A percentile compares a stretch with the other conserved stretches of the same genome.
Evolutionary conservation across 306 rosid genomes (phyloP).

Genomic region (Trifolium subterraneum): DNA sequence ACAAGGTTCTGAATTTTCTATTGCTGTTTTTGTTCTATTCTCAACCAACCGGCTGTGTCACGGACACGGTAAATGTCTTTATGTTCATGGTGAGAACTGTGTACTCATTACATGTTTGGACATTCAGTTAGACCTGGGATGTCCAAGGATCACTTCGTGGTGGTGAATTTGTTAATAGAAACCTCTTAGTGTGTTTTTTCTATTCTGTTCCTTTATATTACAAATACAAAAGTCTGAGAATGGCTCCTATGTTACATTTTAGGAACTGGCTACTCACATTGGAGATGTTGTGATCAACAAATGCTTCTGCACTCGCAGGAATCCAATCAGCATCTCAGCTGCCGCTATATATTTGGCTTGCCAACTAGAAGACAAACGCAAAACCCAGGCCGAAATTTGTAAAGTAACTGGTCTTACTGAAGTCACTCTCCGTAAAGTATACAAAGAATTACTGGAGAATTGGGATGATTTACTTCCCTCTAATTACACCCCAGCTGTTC

Average conservation of each 20-base stretch:
- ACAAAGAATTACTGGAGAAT: slow-evolving; percentile 94
- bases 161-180: slow-evolving; percentile 1
- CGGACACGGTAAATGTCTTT: background rate
- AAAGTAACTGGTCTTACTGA: slow-evolving; percentile 96
- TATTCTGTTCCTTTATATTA: background rate
- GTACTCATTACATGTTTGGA: background rate
- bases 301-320: slow-evolving; percentile 98
- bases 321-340: slow-evolving; percentile 95
- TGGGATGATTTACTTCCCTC: slow-evolving; percentile 98
- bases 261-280: slow-evolving; percentile 96
- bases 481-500: slow-evolving; percentile 95
- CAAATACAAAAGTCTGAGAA: slow-evolving; percentile 31
- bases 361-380: slow-evolving; percentile 99
- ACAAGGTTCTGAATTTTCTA: slow-evolving; percentile 24
- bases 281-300: slow-evolving; percentile 98
- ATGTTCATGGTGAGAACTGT: background rate
- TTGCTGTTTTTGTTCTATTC: slow-evolving; percentile 25
- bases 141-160: background rate
- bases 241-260: slow-evolving; percentile 33
- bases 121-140: background rate
- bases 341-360: slow-evolving; percentile 97
- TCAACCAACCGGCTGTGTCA: background rate
- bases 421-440: slow-evolving; percentile 93
- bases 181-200: slow-evolving; percentile 8
- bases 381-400: slow-evolving; percentile 96